Percentiles rank a stretch among this genome's conserved stretches.
Conservation (phyloP, 495 filamentous ascomycete genomes). For the Talaromyces wortmannii region DNA sequence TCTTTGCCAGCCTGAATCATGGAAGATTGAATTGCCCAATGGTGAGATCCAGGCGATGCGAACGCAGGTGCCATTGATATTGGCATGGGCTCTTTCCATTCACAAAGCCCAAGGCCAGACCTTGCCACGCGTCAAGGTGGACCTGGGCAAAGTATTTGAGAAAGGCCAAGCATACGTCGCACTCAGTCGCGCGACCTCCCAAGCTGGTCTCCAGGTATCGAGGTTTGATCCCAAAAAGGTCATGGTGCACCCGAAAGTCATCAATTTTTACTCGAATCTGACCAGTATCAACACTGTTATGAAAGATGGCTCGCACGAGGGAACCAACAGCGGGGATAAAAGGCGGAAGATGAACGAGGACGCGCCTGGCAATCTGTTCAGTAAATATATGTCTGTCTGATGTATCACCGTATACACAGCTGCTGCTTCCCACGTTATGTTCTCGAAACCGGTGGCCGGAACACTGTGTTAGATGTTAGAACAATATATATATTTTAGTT, state of each 20-base stretch:
- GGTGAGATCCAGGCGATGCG: constrained; percentile 87
- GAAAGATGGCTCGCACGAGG: constrained; percentile 4
- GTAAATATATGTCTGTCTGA: neutral
- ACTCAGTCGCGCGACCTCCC: constrained; percentile 70
- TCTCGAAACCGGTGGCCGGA: too few relatives aligned
- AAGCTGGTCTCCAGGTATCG: constrained; percentile 81
- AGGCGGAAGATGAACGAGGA: neutral
- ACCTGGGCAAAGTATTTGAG: constrained; percentile 87
- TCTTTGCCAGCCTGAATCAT: constrained; percentile 77
- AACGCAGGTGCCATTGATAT: constrained; percentile 61
- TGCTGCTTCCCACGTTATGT: too few relatives aligned
- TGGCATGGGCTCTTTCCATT: constrained; percentile 95
- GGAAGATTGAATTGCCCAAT: constrained; percentile 95
- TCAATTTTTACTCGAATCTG: constrained; percentile 75
- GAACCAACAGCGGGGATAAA: neutral
- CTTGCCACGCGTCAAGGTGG: constrained; percentile 89
- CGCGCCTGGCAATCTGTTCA: neutral
- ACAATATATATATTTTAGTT: too few relatives aligned
- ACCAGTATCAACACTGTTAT: constrained; percentile 42
- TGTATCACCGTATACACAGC: neutral
- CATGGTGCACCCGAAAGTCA: constrained; percentile 86
- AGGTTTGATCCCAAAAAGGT: constrained; percentile 87
- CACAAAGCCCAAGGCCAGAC: constrained; percentile 99
- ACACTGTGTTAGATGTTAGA: too few relatives aligned
- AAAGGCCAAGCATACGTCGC: constrained; percentile 70